Base-by-base conservation (phyloP, 441 rosid species). In the Corymbia calophylla region DNA sequence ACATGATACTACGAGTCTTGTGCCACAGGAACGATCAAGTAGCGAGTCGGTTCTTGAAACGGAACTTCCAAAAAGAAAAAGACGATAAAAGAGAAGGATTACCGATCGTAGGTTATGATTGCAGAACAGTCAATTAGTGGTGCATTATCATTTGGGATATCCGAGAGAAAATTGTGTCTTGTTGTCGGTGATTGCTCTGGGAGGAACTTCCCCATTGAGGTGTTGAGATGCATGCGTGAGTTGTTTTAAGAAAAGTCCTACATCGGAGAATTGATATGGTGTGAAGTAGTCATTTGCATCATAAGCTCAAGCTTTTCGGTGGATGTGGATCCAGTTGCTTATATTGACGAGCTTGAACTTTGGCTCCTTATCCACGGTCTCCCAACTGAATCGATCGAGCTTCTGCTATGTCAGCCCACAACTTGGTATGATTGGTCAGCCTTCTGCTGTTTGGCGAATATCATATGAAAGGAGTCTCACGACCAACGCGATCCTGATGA, bases 1-100 rank as follows among this genome's bases (percentile, higher is more conserved):
- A 97, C 92, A 97, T 98, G 27, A 95, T 96, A 15, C 89, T 97
- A 53, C 94, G 98, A 88, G 96, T 98, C 27, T 91, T 98, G 88
- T 96, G 99, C 93, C 93, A 96, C 89, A 95, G 99, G 91, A 94
- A 97, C 54, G 99, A 97, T 87, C 93, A 94, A 53, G 92, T 90
- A 3, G 97, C 98, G 16, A 96, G 95, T 86, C 93, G 73, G 58
- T 98, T 96, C 90, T 89, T 98, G 66, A 97, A 95, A 93, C 96
- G 93, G 87, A 88, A 96, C 31, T 96, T 98, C 89, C 98, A 95
- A 25, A 90, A 96, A 91, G 95, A 49, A 97, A 94, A 90, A 93
- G 96, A 66, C 93, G 91, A 90, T 93, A 89, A 91, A 47, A n/a
- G 15, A 58, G 95, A 51, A 97, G 19, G 70, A 47, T 8, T 44